Evolutionary conservation across 2,329 filamentous ascomycete genomes (phyloP), one percentile per base, ranked within the genome.

Genomic region (Macrophomina phaseolina): DNA sequence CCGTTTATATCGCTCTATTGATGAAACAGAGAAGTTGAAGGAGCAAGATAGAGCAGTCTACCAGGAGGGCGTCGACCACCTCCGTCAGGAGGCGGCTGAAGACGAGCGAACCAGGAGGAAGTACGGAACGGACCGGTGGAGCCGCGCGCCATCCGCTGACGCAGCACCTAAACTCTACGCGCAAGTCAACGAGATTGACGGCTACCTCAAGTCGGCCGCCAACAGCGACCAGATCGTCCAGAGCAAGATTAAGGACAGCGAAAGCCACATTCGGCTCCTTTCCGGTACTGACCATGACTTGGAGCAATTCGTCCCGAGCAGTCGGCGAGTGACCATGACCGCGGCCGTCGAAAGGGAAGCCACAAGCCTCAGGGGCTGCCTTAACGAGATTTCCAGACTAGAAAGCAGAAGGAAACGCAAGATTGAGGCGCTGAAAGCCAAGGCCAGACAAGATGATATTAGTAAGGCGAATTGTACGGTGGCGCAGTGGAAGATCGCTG

Each of bases 21-120:
- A 91, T 5, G 94, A 98, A 70, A 97, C 94, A 1, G 90, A 94
- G 58, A 97, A 94, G 77, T 82, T 99, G n/a, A 92, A 95, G 71
- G 84, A 88, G 0, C 91, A 89, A 58, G 93, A 97, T 74, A 82
- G 89, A 64, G 86, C 88, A 0, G 86, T 92, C 0, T 98, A 95
- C 69, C 88, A 91, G 52, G 94, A 98, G 78, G 94, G 93, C 0
- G 89, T 90, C 40, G 89, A 91, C 14, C 84, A 95, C 0, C 81
- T 99, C 0, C 86, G 88, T 1, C 87, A 90, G 0, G 95, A 99
- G 78, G 89, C 90, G 67, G 89, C 91, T 16, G 94, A 98, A 74
- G 94, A 99, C 71, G 87, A 92, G 67, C 85, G 86, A 23, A 83
- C 94, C 8, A 87, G 92, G 18, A 82, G 84, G 66, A 94, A 90